Base-by-base conservation (phyloP, 1,284 basidiomycete genomes). In the Xanthoconium separans region DNA sequence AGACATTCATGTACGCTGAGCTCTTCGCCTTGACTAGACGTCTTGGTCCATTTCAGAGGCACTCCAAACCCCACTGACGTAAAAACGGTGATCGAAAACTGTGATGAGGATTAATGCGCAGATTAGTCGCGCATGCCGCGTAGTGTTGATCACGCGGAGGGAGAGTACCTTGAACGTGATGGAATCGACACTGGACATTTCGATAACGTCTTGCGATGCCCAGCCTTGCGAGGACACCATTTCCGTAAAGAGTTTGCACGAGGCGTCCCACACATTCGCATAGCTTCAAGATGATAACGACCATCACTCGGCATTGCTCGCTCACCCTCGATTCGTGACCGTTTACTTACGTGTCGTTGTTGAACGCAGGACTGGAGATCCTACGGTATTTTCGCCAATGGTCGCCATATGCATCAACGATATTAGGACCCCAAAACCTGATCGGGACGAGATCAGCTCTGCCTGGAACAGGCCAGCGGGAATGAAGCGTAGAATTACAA, bases 11-110 rank as follows among this genome's bases (percentile, higher is more conserved):
- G 75, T 0, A 80, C 41, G 2, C 74, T 69, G 69, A 77, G 75
- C 6, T 57, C 64, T 8, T 74, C 75, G 54, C 76, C 69, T 9
- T 58, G 68, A n/a, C 72, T 68, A 3, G 72, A 43, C 7, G 57
- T 45, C 16, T 59, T 52, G 15, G 58, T 49, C 82, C 81, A 83
- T 22, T 65, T 68, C 51, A 79, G 77, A 0, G 75, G 69, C 34
- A 77, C 70, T 6, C 81, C 81, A 53, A 81, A 81, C 2, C 77
- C 80, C 54, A 79, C 81, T 44, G 70, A 73, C 3, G 74, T 76
- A 39, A 83, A 75, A 12, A 81, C 65, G n/a, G 79, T 64, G 6
- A 82, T 68, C 0, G 80, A 75, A 24, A 79, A 60, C 78, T 81
- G 34, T 16, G 37, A 9, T 12, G 22, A n/a, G 12, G 13, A 22